These are phyloP conservation scores for Aspergillus puulaauensis DNA, from an alignment of 2,329 filamentous ascomycete genomes.

Conservation along the genomic window DNA sequence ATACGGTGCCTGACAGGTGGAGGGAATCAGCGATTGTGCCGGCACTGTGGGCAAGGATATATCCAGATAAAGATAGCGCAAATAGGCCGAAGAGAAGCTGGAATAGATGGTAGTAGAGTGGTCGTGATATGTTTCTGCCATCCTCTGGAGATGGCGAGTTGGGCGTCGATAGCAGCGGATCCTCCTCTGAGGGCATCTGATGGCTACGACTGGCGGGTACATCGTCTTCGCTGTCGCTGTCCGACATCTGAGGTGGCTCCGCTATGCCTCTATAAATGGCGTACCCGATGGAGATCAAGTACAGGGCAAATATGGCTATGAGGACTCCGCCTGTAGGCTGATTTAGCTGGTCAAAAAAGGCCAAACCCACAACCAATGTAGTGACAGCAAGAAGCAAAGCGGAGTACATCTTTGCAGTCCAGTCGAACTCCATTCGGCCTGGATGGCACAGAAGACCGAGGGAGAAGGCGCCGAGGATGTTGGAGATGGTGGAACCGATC, in stretches of 20 bases:
- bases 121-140: conserved; percentile 13
- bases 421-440: conserved; percentile 42
- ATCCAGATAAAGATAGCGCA: conserved; percentile 48
- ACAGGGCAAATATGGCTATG: conserved; percentile 46
- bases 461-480: conserved; percentile 57
- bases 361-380: conserved; percentile 35
- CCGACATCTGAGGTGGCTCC: conserved; percentile 43
- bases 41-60: conserved; percentile 50
- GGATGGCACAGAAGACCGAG: conserved; percentile 50
- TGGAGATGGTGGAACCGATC: conserved; percentile 55
- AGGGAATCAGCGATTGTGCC: conserved; percentile 42
- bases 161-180: neutral
- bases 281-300: conserved; percentile 46
- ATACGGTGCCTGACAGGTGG: conserved; percentile 46
- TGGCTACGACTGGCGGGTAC: neutral
- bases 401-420: conserved; percentile 51
- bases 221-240: conserved; percentile 42
- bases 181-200: neutral
- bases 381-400: conserved; percentile 44
- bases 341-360: conserved; percentile 37
- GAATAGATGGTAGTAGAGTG: conserved; percentile 39
- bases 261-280: conserved; percentile 48
- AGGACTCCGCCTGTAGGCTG: conserved; percentile 39
- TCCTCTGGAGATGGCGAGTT: neutral
- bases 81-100: conserved; percentile 48